These are phyloP conservation scores for Hawksworthiomyces lignivorus DNA, from an alignment of 2,329 filamentous ascomycete genomes.

Conservation along the genomic window DNA sequence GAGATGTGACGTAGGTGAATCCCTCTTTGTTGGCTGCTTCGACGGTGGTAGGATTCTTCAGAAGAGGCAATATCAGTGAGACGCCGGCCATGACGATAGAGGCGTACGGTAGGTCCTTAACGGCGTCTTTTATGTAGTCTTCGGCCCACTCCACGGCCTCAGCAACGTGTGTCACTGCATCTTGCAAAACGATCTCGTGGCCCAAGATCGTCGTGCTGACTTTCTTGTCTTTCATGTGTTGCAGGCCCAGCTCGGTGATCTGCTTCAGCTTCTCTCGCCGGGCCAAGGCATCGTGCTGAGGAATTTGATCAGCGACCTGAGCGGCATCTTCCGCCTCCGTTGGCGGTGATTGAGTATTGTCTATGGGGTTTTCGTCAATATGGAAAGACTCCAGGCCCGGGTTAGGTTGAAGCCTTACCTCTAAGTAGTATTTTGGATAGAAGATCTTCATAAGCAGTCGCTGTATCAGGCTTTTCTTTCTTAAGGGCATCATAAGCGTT, in stretches of 20 bases:
- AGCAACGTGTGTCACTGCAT: slow-evolving; percentile 1
- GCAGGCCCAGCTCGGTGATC: slow-evolving; percentile 1
- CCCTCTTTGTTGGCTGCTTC: slow-evolving; percentile 5
- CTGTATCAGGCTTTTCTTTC: slow-evolving; percentile 1
- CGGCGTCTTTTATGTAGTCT: slow-evolving; percentile 2
- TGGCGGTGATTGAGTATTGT: too few species aligned
- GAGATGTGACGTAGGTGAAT: slow-evolving; percentile 4
- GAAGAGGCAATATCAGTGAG: slow-evolving; percentile 5
- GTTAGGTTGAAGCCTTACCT: neutral
- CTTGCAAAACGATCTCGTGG: slow-evolving; percentile 5
- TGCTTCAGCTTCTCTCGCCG: neutral
- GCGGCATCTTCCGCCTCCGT: neutral
- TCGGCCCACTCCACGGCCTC: neutral
- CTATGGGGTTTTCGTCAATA: too few species aligned
- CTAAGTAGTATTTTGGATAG: neutral
- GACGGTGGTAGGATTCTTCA: slow-evolving; percentile 2
- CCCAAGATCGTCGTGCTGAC: neutral
- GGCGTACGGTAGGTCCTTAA: slow-evolving; percentile 1
- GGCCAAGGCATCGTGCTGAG: neutral
- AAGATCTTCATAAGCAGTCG: slow-evolving; percentile 3
- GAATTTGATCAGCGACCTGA: neutral
- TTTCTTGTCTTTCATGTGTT: slow-evolving; percentile 7
- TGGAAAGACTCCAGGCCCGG: too few species aligned
- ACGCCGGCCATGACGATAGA: slow-evolving; percentile 1
- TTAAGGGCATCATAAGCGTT: slow-evolving; percentile 7